Evolutionary conservation across 1,139 yeast species (phyloP), one percentile per base, ranked within the genome.

Genomic region (Diutina sp.): DNA sequence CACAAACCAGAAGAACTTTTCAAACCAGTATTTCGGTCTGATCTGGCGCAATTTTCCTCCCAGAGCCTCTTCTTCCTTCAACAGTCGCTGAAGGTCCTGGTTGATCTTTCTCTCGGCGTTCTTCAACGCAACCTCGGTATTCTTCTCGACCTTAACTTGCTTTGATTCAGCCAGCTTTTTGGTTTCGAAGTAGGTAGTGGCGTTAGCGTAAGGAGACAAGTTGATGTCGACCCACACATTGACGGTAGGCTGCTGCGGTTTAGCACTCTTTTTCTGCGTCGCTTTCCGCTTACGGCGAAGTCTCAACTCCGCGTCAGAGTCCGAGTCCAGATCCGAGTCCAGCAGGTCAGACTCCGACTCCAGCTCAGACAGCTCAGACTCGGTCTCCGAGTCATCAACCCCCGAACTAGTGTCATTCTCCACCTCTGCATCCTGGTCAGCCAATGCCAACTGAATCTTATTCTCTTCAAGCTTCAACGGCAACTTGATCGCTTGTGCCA

Each of bases 1-100:
- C 38, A 90, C 77, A 66, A 93, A 93, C 99, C 99, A 93, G 65
- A 76, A 84, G 67, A 87, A 93, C 68, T 93, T 93, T 66, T 93
- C 99, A 72, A 95, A 95, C 88, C 97, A 91, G 64, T 76, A 85
- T 55, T 90, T 89, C 6, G 82, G 78, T 56, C 97, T 78, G 41
- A 87, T 73, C 46, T 50, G 53, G 11, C 53, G 53, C 21, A 50
- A 32, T 18, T 50, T 25, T 6, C 53, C 53, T 8, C 53, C 53
- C 21, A 21, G 18, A 9, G 53, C 53, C 16, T 50, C 53, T 32
- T 50, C 53, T 50, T 50, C 53, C 35, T 50, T 50, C 25, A 50
- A 38, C 35, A n/a, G 44, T 8, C 53, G 53, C 3, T 50, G 32
- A n/a, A 50, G 72, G 65, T 91, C 97, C 46, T 80, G 82, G 57